Evolutionary conservation across 495 filamentous ascomycete species (phyloP).

Genomic region (Neurospora africana): DNA sequence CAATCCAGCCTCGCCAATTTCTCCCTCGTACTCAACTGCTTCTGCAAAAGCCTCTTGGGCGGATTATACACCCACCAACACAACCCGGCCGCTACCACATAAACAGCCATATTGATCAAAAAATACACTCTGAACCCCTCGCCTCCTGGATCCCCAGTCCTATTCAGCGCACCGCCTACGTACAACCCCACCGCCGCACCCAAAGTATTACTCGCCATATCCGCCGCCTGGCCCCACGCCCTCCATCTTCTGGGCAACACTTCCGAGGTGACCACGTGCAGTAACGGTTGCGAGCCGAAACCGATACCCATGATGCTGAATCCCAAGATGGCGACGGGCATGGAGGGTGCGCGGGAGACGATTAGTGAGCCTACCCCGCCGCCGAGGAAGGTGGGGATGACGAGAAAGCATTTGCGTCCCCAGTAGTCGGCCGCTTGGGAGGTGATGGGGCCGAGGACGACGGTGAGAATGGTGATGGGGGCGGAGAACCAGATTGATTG

Average conservation of each 20-base stretch:
- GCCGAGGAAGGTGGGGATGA: conserved; percentile 21
- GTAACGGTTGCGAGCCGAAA: conserved; percentile 24
- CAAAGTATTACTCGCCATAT: conserved; percentile 12
- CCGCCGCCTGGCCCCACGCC: conserved; percentile 19
- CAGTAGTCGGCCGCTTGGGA: conserved; percentile 31
- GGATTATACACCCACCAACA: conserved; percentile 19
- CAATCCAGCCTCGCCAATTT: conserved; percentile 26
- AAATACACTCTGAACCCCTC: conserved; percentile 24
- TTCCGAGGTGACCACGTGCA: conserved; percentile 27
- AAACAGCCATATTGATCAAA: conserved; percentile 17
- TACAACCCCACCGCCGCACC: conserved; percentile 9
- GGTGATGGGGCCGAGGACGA: conserved; percentile 20
- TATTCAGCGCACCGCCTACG: conserved; percentile 19
- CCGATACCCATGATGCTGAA: conserved; percentile 17
- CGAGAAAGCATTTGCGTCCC: conserved; percentile 27
- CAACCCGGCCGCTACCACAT: conserved; percentile 10
- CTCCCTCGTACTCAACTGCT: conserved; percentile 7
- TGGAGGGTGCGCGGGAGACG: conserved; percentile 20
- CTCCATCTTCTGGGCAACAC: conserved; percentile 23
- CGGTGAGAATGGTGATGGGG: conserved; percentile 20
- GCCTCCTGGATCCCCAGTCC: conserved; percentile 4
- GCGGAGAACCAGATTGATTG: conserved; percentile 20
- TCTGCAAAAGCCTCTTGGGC: conserved; percentile 6
- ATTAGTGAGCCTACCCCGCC: conserved; percentile 17
- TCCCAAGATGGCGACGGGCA: conserved; percentile 25